Evolutionary conservation across 208 protist species (phyloP).

Genomic region (Leishmania gerbilli): DNA sequence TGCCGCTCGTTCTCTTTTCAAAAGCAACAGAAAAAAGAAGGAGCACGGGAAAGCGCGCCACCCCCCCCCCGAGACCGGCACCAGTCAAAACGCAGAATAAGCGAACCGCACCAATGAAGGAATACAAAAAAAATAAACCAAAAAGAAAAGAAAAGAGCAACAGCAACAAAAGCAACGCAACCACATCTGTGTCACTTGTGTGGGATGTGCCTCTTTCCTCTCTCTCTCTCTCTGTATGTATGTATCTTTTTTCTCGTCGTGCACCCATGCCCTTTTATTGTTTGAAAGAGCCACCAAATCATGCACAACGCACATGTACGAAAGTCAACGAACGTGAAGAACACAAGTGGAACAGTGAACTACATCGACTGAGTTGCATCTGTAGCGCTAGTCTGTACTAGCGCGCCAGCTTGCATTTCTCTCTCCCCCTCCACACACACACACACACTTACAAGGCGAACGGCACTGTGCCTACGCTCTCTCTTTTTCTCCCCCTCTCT

Average conservation of each 20-base stretch:
- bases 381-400: background rate
- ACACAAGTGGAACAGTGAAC: background rate
- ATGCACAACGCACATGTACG: background rate
- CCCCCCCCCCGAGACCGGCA: background rate
- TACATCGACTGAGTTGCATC: background rate
- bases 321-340: background rate
- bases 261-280: background rate
- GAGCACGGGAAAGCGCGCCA: background rate
- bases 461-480: background rate
- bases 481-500: background rate
- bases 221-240: background rate
- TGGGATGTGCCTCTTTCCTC: too few relatives aligned
- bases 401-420: background rate
- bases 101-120: background rate
- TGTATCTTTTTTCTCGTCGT: background rate
- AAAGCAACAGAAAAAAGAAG: background rate
- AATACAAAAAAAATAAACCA: background rate
- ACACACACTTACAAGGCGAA: background rate
- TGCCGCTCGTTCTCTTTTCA: background rate
- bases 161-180: too few relatives aligned
- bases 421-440: too few relatives aligned
- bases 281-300: background rate
- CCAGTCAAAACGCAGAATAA: background rate
- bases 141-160: too few relatives aligned
- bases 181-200: background rate